Evolutionary conservation across 371 early-diverging fungal species (phyloP), one percentile per base, ranked within the genome.

Genomic region (Choanephora cucurbitarum): DNA sequence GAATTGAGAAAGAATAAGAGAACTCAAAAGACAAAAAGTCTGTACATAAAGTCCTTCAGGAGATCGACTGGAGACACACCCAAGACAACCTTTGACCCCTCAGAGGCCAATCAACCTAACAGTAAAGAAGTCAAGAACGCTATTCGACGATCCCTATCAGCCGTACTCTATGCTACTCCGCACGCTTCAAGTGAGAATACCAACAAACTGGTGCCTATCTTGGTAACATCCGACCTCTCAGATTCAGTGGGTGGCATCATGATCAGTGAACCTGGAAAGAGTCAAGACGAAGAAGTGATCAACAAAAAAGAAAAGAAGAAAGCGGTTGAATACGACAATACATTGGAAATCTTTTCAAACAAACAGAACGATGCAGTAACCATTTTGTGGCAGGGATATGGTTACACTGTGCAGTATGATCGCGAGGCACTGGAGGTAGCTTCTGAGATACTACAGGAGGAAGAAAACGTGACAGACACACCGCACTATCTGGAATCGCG

Each of bases 311-410:
- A 55, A 17, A 64, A 60, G 14, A 55, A 56, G 33, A 55, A 60
- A 17, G 19, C 62, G 13, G 58, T 69, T 1, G 75, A 75, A 51
- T 75, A 75, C 31, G 75, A 75, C 21, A 71, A 75, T 48, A 69
- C 65, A 18, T 22, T 75, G 18, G 71, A 63, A 39, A 44, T 69
- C 17, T 62, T 67, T 49, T 15, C 55, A 40, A 33, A 44, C 15
- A 50, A 57, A 39, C 41, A 61, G 4, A 43, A 54, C 4, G 48
- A 55, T 4, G 17, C 41, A 6, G 32, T 57, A 19, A 60, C 58
- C 5, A 44, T 72, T 31, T 47, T 72, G 22, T 75, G 75, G 75
- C 75, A 75, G 58, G 75, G 75, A 15, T 75, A 75, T 32, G 72
- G 75, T 8, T 71, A 71, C 44, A 50, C 33, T 2, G 49, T 55